Evolutionary conservation across 108 stramenopile species (phyloP), one percentile per base, ranked within the genome.

Genomic region (Fistulifera pelliculosa): DNA sequence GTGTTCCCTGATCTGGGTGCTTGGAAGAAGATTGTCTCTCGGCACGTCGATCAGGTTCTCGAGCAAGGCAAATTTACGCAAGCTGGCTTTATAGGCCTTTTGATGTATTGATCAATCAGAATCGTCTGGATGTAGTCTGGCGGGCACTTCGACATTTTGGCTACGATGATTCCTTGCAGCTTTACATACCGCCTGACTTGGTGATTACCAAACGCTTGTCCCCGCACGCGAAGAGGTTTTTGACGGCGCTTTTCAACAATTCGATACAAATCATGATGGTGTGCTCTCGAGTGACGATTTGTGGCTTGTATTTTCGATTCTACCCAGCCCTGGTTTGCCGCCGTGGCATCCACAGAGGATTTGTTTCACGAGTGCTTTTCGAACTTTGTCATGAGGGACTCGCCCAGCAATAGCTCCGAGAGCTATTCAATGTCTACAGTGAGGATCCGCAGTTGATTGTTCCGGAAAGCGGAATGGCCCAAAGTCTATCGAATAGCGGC

Each of bases 81-180:
- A n/a, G 68, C 65, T 8, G 87, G 87, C 15, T 89, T 89, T 60
- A 61, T 82, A 47, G 71, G 79, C 41, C 85, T 89, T 85, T 85
- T 57, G 87, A 89, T 62, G 77, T 85, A 26, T 89, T 85, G 23
- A 79, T 89, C 47, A 67, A 66, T 51, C 83, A 89, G 47, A 85
- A 89, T 68, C 69, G 79, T 54, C 68, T 85, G 54, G 87, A 89
- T 58, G 79, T 83, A 12, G 81, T 81, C 17, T 89, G 87, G 87
- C 65, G 73, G 70, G 79, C 80, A 1, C 54, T 89, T 41, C 74
- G 87, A 56, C 66, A 67, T 23, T 81, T 85, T 66, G 81, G 81
- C 16, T 83, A 85, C 54, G 77, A 80, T 45, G 79, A 89, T 66
- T 54, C 83, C 27, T 57, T 89, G 47, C 61, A 74, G 10, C 63